Evolutionary conservation across 495 filamentous ascomycete genomes (phyloP).

Genomic region (Penicillium samsonianum): DNA sequence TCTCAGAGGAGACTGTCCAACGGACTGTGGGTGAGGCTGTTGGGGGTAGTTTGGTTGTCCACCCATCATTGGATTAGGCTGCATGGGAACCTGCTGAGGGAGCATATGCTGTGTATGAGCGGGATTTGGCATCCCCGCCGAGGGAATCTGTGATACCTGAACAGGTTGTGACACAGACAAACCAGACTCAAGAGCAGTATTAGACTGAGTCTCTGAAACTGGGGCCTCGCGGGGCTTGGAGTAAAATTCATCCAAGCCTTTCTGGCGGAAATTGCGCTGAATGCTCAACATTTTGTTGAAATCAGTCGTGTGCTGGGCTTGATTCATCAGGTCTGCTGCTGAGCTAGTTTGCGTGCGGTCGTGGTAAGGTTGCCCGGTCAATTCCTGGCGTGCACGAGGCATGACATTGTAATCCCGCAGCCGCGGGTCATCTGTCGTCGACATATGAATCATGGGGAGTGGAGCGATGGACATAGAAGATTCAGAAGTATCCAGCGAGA

Average conservation of each 20-base stretch:
- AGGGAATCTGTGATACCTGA: constrained; percentile 44
- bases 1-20: constrained; percentile 46
- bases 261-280: constrained; percentile 70
- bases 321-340: constrained; percentile 80
- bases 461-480: constrained; percentile 64
- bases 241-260: constrained; percentile 78
- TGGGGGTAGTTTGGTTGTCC: constrained; percentile 37
- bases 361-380: constrained; percentile 84
- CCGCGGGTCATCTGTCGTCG: constrained; percentile 73
- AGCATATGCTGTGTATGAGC: constrained; percentile 42
- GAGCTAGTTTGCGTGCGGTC: constrained; percentile 80
- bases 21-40: constrained; percentile 42
- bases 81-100: constrained; percentile 35
- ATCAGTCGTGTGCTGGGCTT: constrained; percentile 85
- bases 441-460: constrained; percentile 83
- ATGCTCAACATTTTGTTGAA: constrained; percentile 81
- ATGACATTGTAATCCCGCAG: constrained; percentile 80
- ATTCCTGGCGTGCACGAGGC: constrained; percentile 83
- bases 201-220: constrained; percentile 50
- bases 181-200: constrained; percentile 52
- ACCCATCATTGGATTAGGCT: constrained; percentile 37
- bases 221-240: constrained; percentile 74
- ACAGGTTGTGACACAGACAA: constrained; percentile 49
- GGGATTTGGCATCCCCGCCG: constrained; percentile 41
- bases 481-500: constrained; percentile 63